Percentiles rank a stretch among this genome's conserved stretches.
Evolutionary conservation across 179 eudicot genomes (phyloP).

Genomic region (Nepenthes alata): DNA sequence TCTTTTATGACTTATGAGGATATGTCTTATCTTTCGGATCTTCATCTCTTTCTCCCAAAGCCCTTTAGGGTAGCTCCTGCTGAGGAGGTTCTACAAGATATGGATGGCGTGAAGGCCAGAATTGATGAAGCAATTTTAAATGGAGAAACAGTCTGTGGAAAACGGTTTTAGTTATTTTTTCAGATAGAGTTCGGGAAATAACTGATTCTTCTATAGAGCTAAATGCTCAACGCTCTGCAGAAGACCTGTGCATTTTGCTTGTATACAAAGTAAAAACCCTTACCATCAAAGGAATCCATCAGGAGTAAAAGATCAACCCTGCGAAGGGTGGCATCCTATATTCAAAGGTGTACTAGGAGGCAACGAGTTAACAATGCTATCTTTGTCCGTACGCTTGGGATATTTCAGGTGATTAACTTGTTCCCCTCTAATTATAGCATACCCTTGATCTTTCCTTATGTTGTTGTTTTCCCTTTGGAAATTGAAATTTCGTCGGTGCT

Average conservation of each 20-base stretch:
- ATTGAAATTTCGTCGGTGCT: neutral
- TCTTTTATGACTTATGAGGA: constrained; percentile 76
- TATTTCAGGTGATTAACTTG: constrained; percentile 44
- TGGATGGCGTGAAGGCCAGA: constrained; percentile 36
- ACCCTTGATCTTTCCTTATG: neutral
- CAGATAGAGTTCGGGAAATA: constrained; percentile 68
- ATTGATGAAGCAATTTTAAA: constrained; percentile 56
- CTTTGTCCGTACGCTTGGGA: constrained; percentile 75
- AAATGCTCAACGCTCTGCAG: constrained; percentile 31
- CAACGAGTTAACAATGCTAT: constrained; percentile 64
- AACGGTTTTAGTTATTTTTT: constrained; percentile 60
- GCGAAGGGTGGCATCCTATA: constrained; percentile 90
- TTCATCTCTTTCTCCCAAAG: constrained; percentile 87
- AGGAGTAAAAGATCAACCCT: constrained; percentile 64
- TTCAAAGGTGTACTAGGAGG: constrained; percentile 47
- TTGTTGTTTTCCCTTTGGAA: neutral
- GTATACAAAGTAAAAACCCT: constrained; percentile 55
- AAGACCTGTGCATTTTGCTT: constrained; percentile 50
- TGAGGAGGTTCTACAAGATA: constrained; percentile 67
- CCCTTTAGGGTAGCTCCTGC: constrained; percentile 78
- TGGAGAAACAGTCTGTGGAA: constrained; percentile 87
- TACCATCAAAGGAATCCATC: constrained; percentile 74
- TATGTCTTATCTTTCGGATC: constrained; percentile 71
- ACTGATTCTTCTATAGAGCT: constrained; percentile 66
- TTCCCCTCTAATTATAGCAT: neutral